These are phyloP conservation scores for Candida sojae DNA, from an alignment of 1,139 yeast species.

Conservation along the genomic window DNA sequence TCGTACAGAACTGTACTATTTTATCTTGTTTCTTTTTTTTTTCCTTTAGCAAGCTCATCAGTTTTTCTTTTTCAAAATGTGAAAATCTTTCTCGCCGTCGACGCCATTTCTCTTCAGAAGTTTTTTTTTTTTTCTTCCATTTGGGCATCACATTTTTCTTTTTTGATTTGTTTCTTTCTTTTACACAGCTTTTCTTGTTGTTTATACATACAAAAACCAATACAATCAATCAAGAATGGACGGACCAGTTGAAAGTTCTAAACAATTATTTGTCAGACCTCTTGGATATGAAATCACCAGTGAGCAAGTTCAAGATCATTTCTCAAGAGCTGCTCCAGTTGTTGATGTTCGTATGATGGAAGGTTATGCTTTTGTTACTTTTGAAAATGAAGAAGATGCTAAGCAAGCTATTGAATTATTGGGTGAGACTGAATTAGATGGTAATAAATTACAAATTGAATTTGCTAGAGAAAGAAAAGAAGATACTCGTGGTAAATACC, in stretches of 20 bases:
- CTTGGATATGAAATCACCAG: conserved; percentile 41
- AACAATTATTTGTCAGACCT: conserved; percentile 45
- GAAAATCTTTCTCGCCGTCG: not conserved
- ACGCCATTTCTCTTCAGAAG: not conserved
- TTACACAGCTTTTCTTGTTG: not conserved
- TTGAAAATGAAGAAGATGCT: conserved; percentile 66
- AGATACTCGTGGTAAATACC: conserved; percentile 67
- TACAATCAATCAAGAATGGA: conserved; percentile 10
- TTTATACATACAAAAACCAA: not conserved
- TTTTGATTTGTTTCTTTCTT: not conserved
- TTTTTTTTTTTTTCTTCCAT: not conserved
- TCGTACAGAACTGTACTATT: not conserved
- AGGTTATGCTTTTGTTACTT: conserved; percentile 78
- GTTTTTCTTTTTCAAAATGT: no score
- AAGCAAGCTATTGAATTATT: conserved; percentile 65
- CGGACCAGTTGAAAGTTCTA: conserved; percentile 12
- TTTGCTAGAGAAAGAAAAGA: conserved; percentile 64
- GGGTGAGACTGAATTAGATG: conserved; percentile 57
- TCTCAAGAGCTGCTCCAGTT: conserved; percentile 64
- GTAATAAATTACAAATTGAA: conserved; percentile 66
- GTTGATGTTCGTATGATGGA: conserved; percentile 69
- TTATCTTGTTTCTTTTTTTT: not conserved
- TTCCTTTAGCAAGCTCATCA: not conserved
- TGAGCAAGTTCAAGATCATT: conserved; percentile 68
- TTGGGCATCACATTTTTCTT: not conserved